phyloP scores from a whole-genome alignment of 208 protist species.

The Leishmania martiniquensis region DNA sequence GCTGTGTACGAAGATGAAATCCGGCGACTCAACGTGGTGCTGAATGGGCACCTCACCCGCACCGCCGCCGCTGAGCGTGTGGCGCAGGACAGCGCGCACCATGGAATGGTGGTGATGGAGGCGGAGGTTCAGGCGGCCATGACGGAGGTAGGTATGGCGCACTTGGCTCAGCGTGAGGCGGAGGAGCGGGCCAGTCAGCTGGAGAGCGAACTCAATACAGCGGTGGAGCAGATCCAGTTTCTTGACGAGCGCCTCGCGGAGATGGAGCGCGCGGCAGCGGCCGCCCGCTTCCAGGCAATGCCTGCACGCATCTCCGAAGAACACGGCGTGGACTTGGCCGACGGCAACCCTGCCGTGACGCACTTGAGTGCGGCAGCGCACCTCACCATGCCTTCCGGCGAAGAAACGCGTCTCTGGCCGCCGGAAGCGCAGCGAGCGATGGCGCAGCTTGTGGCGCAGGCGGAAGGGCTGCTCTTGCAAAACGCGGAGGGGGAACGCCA shows the following conservation, averaged over 20 bases:
- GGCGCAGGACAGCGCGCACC: conserved; percentile 21
- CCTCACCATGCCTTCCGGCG: conserved; percentile 26
- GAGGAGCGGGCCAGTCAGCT: conserved; percentile 64
- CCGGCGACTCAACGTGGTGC: conserved; percentile 53
- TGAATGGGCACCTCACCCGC: conserved; percentile 57
- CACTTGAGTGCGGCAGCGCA: neutral
- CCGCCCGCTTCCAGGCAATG: conserved; percentile 39
- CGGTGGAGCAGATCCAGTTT: conserved; percentile 73
- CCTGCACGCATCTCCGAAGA: conserved; percentile 10
- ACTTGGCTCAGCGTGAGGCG: conserved; percentile 65
- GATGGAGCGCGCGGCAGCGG: conserved; percentile 57
- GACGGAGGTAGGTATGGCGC: conserved; percentile 63
- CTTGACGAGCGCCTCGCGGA: conserved; percentile 78
- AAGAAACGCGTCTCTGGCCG: conserved; percentile 49
- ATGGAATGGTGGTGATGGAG: conserved; percentile 34
- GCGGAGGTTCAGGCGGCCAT: conserved; percentile 53
- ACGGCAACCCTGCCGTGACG: neutral
- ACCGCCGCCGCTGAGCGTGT: conserved; percentile 16
- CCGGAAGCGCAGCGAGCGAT: conserved; percentile 47
- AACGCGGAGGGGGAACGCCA: conserved; percentile 57
- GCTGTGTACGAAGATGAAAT: conserved; percentile 83
- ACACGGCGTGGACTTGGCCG: neutral
- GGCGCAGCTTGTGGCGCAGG: conserved; percentile 47
- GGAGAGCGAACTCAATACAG: conserved; percentile 60
- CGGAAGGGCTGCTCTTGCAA: conserved; percentile 51